Conservation (phyloP, 2,329 filamentous ascomycete species). For the Arachnomyces sp. region DNA sequence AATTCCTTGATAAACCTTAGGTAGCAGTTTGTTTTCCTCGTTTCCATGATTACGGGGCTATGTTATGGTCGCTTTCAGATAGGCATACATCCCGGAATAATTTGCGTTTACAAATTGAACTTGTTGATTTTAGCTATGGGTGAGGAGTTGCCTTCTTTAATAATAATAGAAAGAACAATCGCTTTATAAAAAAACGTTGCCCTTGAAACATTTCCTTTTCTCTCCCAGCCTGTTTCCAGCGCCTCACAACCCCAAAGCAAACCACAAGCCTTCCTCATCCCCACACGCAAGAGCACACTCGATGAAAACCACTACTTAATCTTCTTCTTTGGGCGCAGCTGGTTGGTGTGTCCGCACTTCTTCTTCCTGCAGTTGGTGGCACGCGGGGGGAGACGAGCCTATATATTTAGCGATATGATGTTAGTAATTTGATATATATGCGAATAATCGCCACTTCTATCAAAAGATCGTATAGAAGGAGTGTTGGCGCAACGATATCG, state of each 20-base stretch:
- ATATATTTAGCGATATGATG: not conserved
- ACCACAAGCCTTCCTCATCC: slow-evolving; percentile 22
- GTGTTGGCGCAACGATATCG: not conserved
- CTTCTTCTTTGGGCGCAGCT: slow-evolving; percentile 99
- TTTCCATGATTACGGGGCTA: no score
- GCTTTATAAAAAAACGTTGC: slow-evolving; percentile 8
- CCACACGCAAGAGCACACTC: slow-evolving; percentile 10
- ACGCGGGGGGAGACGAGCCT: slow-evolving; percentile 85
- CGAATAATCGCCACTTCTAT: not conserved
- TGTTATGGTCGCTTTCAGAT: no score
- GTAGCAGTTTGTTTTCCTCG: no score
- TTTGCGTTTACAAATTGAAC: no score
- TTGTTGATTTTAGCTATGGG: no score
- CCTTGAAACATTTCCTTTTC: slow-evolving; percentile 16
- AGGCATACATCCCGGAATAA: no score
- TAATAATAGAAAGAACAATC: no score
- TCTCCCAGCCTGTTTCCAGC: slow-evolving; percentile 9
- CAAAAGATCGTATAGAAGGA: not conserved
- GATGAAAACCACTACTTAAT: slow-evolving; percentile 59
- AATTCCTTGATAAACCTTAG: no score
- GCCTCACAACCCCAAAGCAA: slow-evolving; percentile 15
- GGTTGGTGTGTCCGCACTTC: slow-evolving; percentile 99
- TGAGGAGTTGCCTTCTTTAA: no score
- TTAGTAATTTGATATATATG: slow-evolving; percentile 3
- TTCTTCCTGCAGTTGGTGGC: slow-evolving; percentile 99